These are phyloP conservation scores for Akanthomyces lecanii DNA, from an alignment of 2,329 filamentous ascomycete genomes.

Conservation along the genomic window DNA sequence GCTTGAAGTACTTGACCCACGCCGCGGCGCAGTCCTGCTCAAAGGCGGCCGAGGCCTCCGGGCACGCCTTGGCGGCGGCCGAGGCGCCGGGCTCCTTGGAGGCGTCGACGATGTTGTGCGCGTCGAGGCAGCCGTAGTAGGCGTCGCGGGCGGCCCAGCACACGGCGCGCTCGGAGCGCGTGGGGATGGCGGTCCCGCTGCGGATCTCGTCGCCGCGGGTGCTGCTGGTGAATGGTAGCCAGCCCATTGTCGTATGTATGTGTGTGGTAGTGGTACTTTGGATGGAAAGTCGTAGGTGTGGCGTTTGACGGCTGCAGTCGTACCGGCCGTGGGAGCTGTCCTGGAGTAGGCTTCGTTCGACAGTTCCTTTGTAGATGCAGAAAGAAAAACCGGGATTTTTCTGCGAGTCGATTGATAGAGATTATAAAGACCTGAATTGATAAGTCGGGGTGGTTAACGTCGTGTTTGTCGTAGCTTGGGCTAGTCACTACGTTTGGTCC, in stretches of 20 bases:
- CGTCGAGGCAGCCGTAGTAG: constrained; percentile 86
- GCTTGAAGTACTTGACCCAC: constrained; percentile 99
- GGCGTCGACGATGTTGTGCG: constrained; percentile 71
- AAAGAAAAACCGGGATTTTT: too few relatives aligned
- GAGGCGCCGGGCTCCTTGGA: constrained; percentile 39
- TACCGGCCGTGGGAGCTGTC: background rate
- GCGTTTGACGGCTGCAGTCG: background rate
- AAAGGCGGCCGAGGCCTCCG: constrained; percentile 51
- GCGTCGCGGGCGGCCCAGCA: constrained; percentile 89
- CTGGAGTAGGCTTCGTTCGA: too few relatives aligned
- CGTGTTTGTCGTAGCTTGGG: background rate
- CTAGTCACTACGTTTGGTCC: background rate
- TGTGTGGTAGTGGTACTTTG: constrained; percentile 3
- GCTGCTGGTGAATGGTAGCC: constrained; percentile 42
- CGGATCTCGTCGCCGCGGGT: constrained; percentile 52
- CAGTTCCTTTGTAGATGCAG: too few relatives aligned
- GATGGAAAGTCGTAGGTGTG: background rate
- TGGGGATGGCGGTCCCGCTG: constrained; percentile 67
- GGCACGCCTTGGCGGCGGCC: constrained; percentile 36
- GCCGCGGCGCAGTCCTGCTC: constrained; percentile 82
- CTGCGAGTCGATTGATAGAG: background rate
- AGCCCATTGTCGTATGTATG: constrained; percentile 38
- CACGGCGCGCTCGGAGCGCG: constrained; percentile 70
- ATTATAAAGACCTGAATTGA: background rate
- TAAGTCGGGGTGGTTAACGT: background rate